Evolutionary conservation across 1,139 yeast species (phyloP), one percentile per base, ranked within the genome.

Genomic region (Debaryomyces robertsiae): DNA sequence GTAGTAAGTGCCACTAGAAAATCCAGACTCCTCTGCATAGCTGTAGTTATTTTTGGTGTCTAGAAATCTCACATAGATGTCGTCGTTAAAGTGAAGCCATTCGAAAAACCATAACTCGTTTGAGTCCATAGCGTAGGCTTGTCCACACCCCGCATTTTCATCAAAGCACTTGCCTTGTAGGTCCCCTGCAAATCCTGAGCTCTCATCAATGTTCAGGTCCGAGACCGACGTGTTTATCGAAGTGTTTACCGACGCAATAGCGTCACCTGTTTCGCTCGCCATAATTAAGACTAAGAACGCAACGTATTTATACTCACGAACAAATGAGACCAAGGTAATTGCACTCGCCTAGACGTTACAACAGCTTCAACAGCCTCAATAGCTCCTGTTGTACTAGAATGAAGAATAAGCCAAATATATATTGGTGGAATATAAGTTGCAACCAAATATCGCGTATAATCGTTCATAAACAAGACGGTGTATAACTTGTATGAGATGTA

Each of bases 21-120:
- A 18, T 3, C 30, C 23, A 3, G 36, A 14, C 6, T n/a, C 27
- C 17, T 15, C 27, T 11, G 15, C 24, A 13, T 33, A 33, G 9
- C 11, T 33, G 16, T 33, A 33, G 15, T 19, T 17, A 4, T 25
- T 33, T 16, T 33, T 33, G 7, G 15, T 15, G 10, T 33, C 30
- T n/a, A 27, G 9, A n/a, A 23, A 33, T 9, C 29, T 9, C 15
- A 33, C 13, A 28, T 30, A 24, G 16, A 33, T 22, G 14, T 17
- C 17, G 25, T 33, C 27, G 36, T 27, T 23, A 10, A 33, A 11
- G 10, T 33, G 17, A 6, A 33, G 25, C 23, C 30, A 16, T 2
- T 19, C 11, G 30, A n/a, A 10, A 14, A 33, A n/a, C 36, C 36
- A 33, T 16, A 23, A 17, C 5, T 16, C 30, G 9, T 16, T 17